Percentiles rank a stretch among this genome's conserved stretches.
Conservation (phyloP, 2,329 filamentous ascomycete genomes). For the Talaromyces sp. region DNA sequence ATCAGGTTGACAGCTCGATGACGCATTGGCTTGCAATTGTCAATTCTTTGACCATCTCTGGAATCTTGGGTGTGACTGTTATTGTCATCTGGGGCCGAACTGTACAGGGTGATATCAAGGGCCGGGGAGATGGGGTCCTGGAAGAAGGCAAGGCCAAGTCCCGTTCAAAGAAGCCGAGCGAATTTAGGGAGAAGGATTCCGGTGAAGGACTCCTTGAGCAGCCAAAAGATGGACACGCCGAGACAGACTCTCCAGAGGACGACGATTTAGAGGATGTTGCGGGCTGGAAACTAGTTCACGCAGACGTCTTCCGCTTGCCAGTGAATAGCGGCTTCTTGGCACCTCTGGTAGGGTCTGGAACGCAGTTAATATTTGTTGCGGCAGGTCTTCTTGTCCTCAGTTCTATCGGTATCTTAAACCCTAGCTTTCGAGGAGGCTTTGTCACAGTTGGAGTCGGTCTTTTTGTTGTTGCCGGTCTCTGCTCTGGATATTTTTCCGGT, state of each 20-base stretch:
- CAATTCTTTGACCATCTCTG: constrained; percentile 79
- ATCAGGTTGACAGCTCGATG: constrained; percentile 72
- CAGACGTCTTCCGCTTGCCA: constrained; percentile 78
- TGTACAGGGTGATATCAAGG: constrained; percentile 71
- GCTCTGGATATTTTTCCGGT: constrained; percentile 83
- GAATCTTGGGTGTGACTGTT: constrained; percentile 70
- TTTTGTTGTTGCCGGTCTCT: constrained; percentile 75
- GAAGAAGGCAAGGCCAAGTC: constrained; percentile 61
- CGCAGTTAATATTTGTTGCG: constrained; percentile 79
- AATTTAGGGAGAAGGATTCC: constrained; percentile 43
- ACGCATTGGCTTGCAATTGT: constrained; percentile 86
- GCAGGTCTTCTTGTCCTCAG: constrained; percentile 65
- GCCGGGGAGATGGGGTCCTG: constrained; percentile 57
- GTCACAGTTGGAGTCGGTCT: constrained; percentile 76
- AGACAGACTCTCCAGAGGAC: constrained; percentile 57
- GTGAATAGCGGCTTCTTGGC: constrained; percentile 66
- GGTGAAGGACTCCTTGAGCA: constrained; percentile 55
- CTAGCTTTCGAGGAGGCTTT: constrained; percentile 84
- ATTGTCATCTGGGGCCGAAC: constrained; percentile 76
- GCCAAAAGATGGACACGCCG: constrained; percentile 45
- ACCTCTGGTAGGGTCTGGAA: constrained; percentile 76
- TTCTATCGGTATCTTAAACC: constrained; percentile 72
- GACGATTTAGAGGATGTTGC: constrained; percentile 75
- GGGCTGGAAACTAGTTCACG: constrained; percentile 83
- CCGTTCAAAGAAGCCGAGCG: constrained; percentile 39